phyloP scores from a whole-genome alignment of 805 yeast species.

The Diddensiella caesifluorescens region DNA sequence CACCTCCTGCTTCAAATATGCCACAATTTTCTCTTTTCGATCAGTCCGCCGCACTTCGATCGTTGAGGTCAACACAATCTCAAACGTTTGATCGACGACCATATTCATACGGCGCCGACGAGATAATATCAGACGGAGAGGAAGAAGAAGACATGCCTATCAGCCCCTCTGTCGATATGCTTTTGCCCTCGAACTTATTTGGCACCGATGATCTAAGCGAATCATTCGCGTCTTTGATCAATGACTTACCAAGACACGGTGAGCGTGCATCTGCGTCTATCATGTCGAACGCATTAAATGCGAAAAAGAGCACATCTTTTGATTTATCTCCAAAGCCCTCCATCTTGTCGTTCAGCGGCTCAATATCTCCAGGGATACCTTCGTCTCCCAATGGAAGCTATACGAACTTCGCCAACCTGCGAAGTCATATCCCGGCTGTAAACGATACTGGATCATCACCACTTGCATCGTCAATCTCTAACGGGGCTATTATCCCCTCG shows the following conservation, averaged over 20 bases:
- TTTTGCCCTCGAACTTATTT: slow-evolving; percentile 35
- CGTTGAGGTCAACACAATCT: neutral
- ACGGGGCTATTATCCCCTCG: neutral
- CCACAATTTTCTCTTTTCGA: no score
- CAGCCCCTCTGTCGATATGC: slow-evolving; percentile 34
- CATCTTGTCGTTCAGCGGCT: slow-evolving; percentile 12
- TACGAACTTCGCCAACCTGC: neutral
- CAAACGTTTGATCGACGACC: neutral
- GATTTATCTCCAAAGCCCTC: slow-evolving; percentile 20
- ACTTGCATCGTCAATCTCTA: neutral
- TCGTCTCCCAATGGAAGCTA: slow-evolving; percentile 16
- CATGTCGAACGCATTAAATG: slow-evolving; percentile 13
- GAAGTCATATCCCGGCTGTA: neutral
- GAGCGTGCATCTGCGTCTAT: slow-evolving; percentile 16
- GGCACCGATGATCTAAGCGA: slow-evolving; percentile 25
- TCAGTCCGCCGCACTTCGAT: neutral
- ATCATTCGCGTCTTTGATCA: slow-evolving; percentile 18
- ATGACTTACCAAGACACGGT: slow-evolving; percentile 12
- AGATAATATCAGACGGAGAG: slow-evolving; percentile 1
- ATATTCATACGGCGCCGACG: slow-evolving; percentile 1
- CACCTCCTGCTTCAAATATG: neutral
- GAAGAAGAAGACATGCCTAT: slow-evolving; percentile 28
- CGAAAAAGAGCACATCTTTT: slow-evolving; percentile 10
- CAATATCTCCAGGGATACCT: slow-evolving; percentile 6
- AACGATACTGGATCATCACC: neutral